These are phyloP conservation scores for Pseudogymnoascus pannorum DNA, from an alignment of 2,329 filamentous ascomycete genomes.

Conservation along the genomic window DNA sequence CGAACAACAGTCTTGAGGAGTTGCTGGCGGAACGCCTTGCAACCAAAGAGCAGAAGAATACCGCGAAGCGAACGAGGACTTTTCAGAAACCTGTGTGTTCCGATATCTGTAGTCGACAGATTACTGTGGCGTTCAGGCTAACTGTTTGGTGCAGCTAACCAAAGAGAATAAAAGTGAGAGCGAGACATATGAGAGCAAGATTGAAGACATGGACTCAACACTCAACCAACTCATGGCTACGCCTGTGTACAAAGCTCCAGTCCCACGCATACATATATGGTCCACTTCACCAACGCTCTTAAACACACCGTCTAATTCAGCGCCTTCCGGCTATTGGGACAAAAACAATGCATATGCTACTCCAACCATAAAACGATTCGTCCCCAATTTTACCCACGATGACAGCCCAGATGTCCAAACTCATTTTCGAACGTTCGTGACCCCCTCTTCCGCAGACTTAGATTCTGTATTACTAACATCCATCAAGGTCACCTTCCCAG, in stretches of 20 bases:
- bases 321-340: slow-evolving; percentile 18
- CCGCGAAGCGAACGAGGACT: slow-evolving; percentile 19
- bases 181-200: background rate
- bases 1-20: slow-evolving; percentile 58
- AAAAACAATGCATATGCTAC: slow-evolving; percentile 20
- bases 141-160: background rate
- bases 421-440: background rate
- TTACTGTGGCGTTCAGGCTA: background rate
- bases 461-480: background rate
- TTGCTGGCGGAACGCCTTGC: slow-evolving; percentile 72
- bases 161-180: background rate
- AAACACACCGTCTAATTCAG: background rate
- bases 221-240: slow-evolving; percentile 8
- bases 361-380: slow-evolving; percentile 21
- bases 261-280: slow-evolving; percentile 28
- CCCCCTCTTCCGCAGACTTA: background rate
- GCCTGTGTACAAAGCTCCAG: slow-evolving; percentile 23
- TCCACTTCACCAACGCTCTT: slow-evolving; percentile 12
- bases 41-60: slow-evolving; percentile 64
- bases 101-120: background rate
- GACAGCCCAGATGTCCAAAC: slow-evolving; percentile 10
- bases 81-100: background rate
- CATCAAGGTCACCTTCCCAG: background rate
- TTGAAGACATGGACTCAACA: background rate
- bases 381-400: slow-evolving; percentile 21